These are phyloP conservation scores for Musa schizocarpa DNA, from an alignment of 176 grass and related monocot species.

Conservation along the genomic window DNA sequence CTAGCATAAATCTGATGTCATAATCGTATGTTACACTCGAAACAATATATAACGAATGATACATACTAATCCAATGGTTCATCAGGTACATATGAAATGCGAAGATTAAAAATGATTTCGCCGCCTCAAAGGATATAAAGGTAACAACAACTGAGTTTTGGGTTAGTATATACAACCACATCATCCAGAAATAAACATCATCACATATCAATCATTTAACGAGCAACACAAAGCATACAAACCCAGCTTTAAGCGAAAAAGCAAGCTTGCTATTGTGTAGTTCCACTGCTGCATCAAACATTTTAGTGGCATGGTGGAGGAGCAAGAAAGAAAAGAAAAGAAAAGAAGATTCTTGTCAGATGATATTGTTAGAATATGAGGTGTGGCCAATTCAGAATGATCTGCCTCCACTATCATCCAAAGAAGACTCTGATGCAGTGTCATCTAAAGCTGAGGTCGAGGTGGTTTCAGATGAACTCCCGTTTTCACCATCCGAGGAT, in stretches of 20 bases:
- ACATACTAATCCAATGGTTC: no score
- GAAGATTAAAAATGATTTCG: no score
- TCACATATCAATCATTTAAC: not conserved
- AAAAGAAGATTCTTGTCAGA: not conserved
- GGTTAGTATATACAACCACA: no score
- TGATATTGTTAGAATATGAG: not conserved
- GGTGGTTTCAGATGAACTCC: conserved; percentile 51
- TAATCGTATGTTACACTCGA: no score
- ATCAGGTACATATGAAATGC: no score
- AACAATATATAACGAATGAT: no score
- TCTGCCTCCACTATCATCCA: conserved; percentile 50
- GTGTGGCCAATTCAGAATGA: not conserved
- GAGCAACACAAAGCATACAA: not conserved
- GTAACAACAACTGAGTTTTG: no score
- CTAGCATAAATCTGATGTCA: no score
- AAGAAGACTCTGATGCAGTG: conserved; percentile 77
- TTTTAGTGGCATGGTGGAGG: not conserved
- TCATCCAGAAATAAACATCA: not conserved
- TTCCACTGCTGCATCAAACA: not conserved
- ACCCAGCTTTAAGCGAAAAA: not conserved
- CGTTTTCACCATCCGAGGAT: conserved; percentile 45
- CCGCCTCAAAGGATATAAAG: no score
- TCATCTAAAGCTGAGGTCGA: conserved; percentile 72
- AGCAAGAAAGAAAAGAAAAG: not conserved
- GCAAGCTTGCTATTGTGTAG: not conserved